Evolutionary conservation across 148 eudicot genomes (phyloP), one percentile per base, ranked within the genome.

Genomic region (Rhododendron simsii): DNA sequence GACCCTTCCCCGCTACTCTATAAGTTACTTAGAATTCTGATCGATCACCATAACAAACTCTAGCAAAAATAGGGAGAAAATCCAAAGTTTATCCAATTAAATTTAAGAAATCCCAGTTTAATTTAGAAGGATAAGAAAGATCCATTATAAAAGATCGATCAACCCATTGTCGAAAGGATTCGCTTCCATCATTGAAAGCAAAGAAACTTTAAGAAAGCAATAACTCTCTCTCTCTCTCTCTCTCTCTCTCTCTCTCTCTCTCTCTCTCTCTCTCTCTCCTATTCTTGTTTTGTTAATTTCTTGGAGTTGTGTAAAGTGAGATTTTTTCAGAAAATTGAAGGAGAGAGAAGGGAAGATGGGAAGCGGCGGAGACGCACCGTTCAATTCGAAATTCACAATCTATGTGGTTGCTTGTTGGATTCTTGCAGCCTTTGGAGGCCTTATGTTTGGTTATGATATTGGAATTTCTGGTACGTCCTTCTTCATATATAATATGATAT

Each of bases 361-460:
- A n/a, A 75, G 44, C 8, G 50, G 73, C 13, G 73, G 30, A 2
- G 61, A n/a, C 14, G 81, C 80, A 10, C 65, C 44, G 12, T 92
- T 83, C 83, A 87, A 89, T n/a, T 91, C 93, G 80, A 90, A 89
- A 69, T 18, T 87, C n/a, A 91, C 91, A 0, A 41, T 80, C 11
- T 94, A 93, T 57, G 91, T 94, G 11, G 45, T 94, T 4, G 41
- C 87, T 18, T 94, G 92, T 33, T 93, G 96, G 96, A 59, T 94
- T 39, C 87, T 94, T 33, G 94, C 96, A 1, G 96, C 96, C 65
- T 94, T 92, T 74, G 96, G 95, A 3, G 96, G 96, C 59, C 90
- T 94, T 44, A 94, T 94, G 96, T 94, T 94, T 80, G 96, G 96
- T 53, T 94, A 94, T 65, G 96, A 94, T 51, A 92, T 94, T 45